A percentile compares a stretch with the other conserved stretches of the same genome.
Evolutionary conservation across 108 stramenopile genomes (phyloP).

Genomic region (Mediolabrus comicus): DNA sequence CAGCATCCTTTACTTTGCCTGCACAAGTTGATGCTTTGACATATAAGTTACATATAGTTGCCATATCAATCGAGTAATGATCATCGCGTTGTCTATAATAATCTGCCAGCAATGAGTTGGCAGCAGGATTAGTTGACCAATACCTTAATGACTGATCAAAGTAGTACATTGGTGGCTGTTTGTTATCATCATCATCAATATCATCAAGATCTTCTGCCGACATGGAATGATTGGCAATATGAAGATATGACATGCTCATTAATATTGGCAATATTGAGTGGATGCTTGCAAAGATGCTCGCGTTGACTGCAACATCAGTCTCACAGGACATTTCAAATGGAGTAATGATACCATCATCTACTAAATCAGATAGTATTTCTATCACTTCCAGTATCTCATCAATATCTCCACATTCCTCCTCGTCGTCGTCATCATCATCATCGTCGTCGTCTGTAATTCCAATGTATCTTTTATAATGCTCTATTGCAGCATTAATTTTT

Average conservation of each 20-base stretch:
- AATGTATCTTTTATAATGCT: constrained; percentile 60
- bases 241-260: constrained; percentile 53
- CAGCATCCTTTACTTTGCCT: constrained; percentile 21
- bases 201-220: constrained; percentile 26
- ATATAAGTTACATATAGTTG: constrained; percentile 40
- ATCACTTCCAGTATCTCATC: constrained; percentile 69
- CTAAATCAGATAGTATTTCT: constrained; percentile 15
- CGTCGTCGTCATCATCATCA: neutral
- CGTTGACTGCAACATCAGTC: neutral
- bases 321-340: neutral
- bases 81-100: constrained; percentile 12
- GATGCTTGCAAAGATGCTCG: neutral
- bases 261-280: constrained; percentile 56
- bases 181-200: neutral
- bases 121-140: constrained; percentile 20
- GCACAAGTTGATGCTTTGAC: constrained; percentile 47
- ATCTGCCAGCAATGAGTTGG: constrained; percentile 15
- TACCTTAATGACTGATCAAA: constrained; percentile 3
- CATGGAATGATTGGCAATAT: constrained; percentile 62
- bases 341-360: neutral
- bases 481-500: constrained; percentile 37
- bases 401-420: constrained; percentile 41
- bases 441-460: constrained; percentile 44
- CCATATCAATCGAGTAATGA: neutral
- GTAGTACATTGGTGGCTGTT: constrained; percentile 5